phyloP scores from a whole-genome alignment of 2,329 filamentous ascomycete genomes.

The Aspergillus jensenii region DNA sequence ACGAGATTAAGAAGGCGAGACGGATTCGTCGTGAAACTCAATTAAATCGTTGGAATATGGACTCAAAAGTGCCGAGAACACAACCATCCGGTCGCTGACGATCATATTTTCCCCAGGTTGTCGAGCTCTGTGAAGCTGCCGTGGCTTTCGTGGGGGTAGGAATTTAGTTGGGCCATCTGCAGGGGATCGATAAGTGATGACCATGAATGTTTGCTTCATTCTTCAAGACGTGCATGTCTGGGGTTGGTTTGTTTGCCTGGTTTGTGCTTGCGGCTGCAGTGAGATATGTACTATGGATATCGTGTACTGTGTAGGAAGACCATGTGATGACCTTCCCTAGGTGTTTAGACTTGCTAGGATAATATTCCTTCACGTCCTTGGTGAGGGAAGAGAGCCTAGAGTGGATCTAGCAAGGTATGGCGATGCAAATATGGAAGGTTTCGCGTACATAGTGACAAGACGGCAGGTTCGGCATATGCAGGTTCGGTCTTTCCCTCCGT shows the following conservation, averaged over 20 bases:
- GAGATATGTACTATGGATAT: not conserved
- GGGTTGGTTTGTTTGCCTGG: not conserved
- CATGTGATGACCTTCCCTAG: not conserved
- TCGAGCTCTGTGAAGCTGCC: not conserved
- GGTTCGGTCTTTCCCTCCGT: not conserved
- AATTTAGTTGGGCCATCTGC: not conserved
- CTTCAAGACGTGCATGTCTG: not conserved
- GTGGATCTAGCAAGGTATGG: not conserved
- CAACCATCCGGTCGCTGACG: not conserved
- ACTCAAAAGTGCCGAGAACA: not conserved
- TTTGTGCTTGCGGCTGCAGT: not conserved
- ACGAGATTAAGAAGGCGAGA: not conserved
- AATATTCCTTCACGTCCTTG: not conserved
- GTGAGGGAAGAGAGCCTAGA: not conserved
- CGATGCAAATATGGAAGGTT: conserved; percentile 1
- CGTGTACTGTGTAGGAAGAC: not conserved
- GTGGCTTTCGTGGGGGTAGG: too few relatives aligned
- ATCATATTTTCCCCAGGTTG: not conserved
- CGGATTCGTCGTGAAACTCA: too few relatives aligned
- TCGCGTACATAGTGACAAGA: not conserved
- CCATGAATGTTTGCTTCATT: not conserved
- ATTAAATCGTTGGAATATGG: not conserved
- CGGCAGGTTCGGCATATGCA: not conserved
- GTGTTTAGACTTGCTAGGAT: not conserved
- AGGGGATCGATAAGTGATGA: too few relatives aligned